phyloP scores from a whole-genome alignment of 108 stramenopile species.

The Fistulifera pelliculosa region DNA sequence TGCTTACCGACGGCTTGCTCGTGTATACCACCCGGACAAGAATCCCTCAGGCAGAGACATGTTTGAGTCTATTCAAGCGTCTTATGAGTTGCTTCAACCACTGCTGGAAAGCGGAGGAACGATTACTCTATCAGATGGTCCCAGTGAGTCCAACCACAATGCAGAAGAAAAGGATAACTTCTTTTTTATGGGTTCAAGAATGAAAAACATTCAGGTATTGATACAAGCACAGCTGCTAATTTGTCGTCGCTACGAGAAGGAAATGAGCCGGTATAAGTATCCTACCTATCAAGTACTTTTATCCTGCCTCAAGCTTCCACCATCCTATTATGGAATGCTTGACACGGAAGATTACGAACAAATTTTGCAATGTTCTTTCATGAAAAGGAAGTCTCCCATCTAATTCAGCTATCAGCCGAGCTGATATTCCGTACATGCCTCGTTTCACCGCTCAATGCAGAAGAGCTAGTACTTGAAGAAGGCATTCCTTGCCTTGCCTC shows the following conservation, averaged over 20 bases:
- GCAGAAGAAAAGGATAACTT: conserved; percentile 27
- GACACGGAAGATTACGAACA: conserved; percentile 8
- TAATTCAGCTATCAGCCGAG: conserved; percentile 30
- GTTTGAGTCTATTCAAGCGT: conserved; percentile 66
- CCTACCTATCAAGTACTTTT: conserved; percentile 55
- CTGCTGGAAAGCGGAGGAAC: conserved; percentile 45
- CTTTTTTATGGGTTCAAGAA: conserved; percentile 30
- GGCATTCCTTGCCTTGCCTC: conserved; percentile 34
- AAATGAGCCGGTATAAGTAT: conserved; percentile 64
- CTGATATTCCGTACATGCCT: conserved; percentile 57
- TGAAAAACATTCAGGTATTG: conserved; percentile 41
- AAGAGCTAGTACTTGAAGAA: conserved; percentile 58
- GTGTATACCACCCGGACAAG: conserved; percentile 71
- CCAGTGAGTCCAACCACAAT: not conserved
- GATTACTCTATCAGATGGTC: conserved; percentile 5
- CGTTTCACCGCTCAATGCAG: conserved; percentile 66
- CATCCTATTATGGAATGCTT: conserved; percentile 10
- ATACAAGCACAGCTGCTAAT: conserved; percentile 58
- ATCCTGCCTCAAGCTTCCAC: conserved; percentile 27
- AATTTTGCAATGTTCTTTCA: conserved; percentile 15
- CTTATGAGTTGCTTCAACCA: conserved; percentile 64
- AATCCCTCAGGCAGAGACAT: conserved; percentile 58
- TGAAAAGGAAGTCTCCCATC: conserved; percentile 23
- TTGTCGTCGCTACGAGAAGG: conserved; percentile 51
- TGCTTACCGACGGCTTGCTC: conserved; percentile 51